Percentiles rank a stretch among this genome's conserved stretches.
Conservation (phyloP, 352 stramenopile species). For the Thraustochytrium striatum region DNA sequence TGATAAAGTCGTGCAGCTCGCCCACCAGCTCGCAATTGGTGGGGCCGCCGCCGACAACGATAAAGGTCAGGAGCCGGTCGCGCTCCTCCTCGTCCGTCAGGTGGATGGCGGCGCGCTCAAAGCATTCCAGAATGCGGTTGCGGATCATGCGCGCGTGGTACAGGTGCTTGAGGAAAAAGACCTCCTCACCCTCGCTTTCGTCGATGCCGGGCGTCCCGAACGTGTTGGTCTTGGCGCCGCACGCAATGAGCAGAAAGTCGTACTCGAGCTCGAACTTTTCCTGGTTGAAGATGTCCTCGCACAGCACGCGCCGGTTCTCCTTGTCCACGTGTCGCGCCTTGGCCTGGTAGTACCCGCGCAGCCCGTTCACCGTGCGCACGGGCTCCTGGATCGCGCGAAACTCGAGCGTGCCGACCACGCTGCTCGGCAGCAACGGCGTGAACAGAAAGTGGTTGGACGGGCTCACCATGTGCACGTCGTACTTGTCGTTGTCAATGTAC, state of each 20-base stretch:
- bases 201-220: constrained; percentile 81
- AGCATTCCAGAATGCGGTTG: constrained; percentile 80
- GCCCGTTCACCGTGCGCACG: constrained; percentile 69
- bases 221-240: constrained; percentile 86
- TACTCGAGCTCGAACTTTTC: constrained; percentile 75
- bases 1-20: constrained; percentile 89
- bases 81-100: constrained; percentile 75
- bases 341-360: constrained; percentile 67
- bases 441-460: constrained; percentile 84
- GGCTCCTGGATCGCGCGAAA: constrained; percentile 94
- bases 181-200: constrained; percentile 58
- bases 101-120: constrained; percentile 85
- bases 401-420: constrained; percentile 89
- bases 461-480: constrained; percentile 27
- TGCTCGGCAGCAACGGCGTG: constrained; percentile 90
- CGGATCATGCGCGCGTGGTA: constrained; percentile 81
- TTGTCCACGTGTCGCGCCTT: constrained; percentile 70
- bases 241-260: constrained; percentile 86
- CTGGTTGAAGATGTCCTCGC: constrained; percentile 61
- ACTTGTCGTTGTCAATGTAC: constrained; percentile 49
- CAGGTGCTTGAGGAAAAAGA: constrained; percentile 96
- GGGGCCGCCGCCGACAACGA: constrained; percentile 92
- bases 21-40: constrained; percentile 86
- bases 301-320: constrained; percentile 67
- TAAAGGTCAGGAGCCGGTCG: constrained; percentile 85